Evolutionary conservation across 768 basidiomycete genomes (phyloP), one percentile per base, ranked within the genome.

Genomic region (Solioccasus polychromus): DNA sequence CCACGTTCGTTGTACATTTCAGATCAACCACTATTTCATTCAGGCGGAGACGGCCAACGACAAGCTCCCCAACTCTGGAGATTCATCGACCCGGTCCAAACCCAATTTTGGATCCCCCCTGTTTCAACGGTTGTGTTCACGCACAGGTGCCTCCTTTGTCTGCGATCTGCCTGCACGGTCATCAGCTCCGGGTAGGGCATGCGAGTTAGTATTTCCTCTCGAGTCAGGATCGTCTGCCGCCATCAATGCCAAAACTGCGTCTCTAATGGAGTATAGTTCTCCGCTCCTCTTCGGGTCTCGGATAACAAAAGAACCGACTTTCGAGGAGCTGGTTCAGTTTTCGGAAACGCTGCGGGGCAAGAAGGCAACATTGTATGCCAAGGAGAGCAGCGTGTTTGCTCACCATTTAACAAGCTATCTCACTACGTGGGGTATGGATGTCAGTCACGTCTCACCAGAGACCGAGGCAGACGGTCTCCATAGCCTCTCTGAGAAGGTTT

Each of bases 361-460:
- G 67, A 85, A 79, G 54, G 94, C 87, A 0, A 80, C 79, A 0
- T 68, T 99, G 22, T 88, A 94, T 59, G 91, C 95, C 7, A 85
- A 81, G 58, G 78, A 91, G n/a, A 81, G 78, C 52, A 89, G 90
- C 31, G 80, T 84, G 3, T 99, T 97, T 59, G 94, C 93, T 0
- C 88, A 87, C 41, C 91, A 96, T 64, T 72, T 99, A 28, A 93
- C 93, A 20, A 88, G 87, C 54, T 96, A 95, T 67, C 75, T 99
- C 47, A 89, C 88, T 18, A 80, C 88, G 5, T 98, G 95, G 95
- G 93, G 94, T 11, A 79, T 97, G 83, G 91, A 95, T 57, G 84
- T 97, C 34, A 83, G 80, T 41, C 92, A 93, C 68, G 74, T 83
- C 35, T 81, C 84, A 8, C 71, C 78, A 2, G 82, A 83, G 41